Evolutionary conservation across 352 stramenopile genomes (phyloP).

Genomic region (Phytophthora rubi): DNA sequence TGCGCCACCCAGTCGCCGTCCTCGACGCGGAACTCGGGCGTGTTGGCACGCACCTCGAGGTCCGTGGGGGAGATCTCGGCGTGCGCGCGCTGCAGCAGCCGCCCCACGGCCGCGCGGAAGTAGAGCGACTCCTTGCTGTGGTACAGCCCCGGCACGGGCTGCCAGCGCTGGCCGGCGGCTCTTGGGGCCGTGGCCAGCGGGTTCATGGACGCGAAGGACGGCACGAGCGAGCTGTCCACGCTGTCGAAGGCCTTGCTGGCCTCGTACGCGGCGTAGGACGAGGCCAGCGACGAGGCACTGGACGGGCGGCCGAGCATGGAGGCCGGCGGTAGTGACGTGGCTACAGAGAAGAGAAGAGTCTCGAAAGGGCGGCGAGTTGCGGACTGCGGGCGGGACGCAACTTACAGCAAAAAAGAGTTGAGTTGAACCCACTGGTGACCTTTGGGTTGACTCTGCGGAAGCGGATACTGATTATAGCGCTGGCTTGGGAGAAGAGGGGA

Average conservation of each 20-base stretch:
- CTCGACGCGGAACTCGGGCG: slow-evolving; percentile 81
- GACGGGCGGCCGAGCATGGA: slow-evolving; percentile 17
- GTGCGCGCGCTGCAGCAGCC: slow-evolving; percentile 72
- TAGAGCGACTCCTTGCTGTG: slow-evolving; percentile 87
- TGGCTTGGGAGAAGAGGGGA: not conserved
- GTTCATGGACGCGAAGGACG: slow-evolving; percentile 73
- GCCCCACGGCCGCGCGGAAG: slow-evolving; percentile 67
- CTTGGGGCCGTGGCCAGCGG: slow-evolving; percentile 51
- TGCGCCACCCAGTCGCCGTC: slow-evolving; percentile 86
- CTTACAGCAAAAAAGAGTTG: too few relatives aligned
- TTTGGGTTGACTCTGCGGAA: slow-evolving; percentile 19
- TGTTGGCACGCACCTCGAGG: slow-evolving; percentile 84
- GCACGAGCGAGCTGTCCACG: slow-evolving; percentile 46
- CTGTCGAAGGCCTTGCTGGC: slow-evolving; percentile 31
- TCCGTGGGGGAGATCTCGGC: slow-evolving; percentile 74
- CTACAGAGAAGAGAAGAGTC: not conserved
- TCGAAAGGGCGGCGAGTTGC: slow-evolving; percentile 5
- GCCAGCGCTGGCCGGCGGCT: slow-evolving; percentile 56
- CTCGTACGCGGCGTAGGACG: slow-evolving; percentile 38
- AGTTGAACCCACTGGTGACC: slow-evolving; percentile 18
- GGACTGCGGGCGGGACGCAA: slow-evolving; percentile 9
- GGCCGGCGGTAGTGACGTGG: slow-evolving; percentile 3
- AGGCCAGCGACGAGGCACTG: slow-evolving; percentile 24
- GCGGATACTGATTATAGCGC: not conserved
- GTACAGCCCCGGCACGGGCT: slow-evolving; percentile 72